Conservation (phyloP, 257 asterid species). For the Orobanche coerulescens region DNA sequence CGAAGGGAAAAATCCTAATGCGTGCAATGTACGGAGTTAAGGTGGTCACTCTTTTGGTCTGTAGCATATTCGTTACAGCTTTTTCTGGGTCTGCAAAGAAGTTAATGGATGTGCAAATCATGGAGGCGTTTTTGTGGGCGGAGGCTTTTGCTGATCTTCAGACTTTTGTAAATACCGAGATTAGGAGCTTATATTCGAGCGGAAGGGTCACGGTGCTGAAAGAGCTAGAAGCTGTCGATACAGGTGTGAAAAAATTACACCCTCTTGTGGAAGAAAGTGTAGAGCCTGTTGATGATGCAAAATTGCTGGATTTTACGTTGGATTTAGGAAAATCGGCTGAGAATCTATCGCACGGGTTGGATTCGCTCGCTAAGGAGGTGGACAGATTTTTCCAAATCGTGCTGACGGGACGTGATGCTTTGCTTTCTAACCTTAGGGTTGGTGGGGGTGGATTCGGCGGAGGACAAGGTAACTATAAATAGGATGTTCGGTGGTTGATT, state of each 20-base stretch:
- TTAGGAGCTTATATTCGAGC: slow-evolving; percentile 30
- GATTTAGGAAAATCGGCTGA: slow-evolving; percentile 42
- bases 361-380: slow-evolving; percentile 60
- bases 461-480: slow-evolving; percentile 20
- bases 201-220: slow-evolving; percentile 45
- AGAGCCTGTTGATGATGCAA: slow-evolving; percentile 29
- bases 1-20: slow-evolving; percentile 78
- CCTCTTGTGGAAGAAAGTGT: slow-evolving; percentile 50
- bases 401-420: slow-evolving; percentile 62
- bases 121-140: slow-evolving; percentile 51
- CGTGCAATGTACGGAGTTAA: slow-evolving; percentile 77
- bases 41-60: slow-evolving; percentile 53
- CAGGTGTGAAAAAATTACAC: slow-evolving; percentile 48
- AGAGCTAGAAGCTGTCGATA: slow-evolving; percentile 67
- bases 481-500: slow-evolving; percentile 13
- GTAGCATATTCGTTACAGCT: slow-evolving; percentile 59
- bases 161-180: slow-evolving; percentile 45
- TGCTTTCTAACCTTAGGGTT: slow-evolving; percentile 66
- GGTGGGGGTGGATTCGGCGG: slow-evolving; percentile 30
- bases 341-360: slow-evolving; percentile 48
- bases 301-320: slow-evolving; percentile 24
- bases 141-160: slow-evolving; percentile 47
- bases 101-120: slow-evolving; percentile 44
- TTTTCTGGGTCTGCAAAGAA: slow-evolving; percentile 65
- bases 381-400: slow-evolving; percentile 69